A percentile compares a stretch with the other conserved stretches of the same genome.
Conservation (phyloP, 108 stramenopile species). For the Mayamaea pseudoterrestris region DNA sequence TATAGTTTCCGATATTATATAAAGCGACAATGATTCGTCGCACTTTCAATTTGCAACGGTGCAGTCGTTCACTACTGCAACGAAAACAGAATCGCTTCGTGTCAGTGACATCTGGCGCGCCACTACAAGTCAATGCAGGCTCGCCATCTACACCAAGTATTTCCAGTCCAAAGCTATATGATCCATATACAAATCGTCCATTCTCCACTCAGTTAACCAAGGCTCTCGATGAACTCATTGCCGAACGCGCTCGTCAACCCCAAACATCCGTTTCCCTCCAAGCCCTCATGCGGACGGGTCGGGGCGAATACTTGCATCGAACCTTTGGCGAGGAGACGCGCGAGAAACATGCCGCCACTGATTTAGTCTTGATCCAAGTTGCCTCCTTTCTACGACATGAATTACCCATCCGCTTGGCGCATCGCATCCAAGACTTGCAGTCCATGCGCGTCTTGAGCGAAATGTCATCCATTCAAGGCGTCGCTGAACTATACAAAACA, state of each 20-base stretch:
- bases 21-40: no score
- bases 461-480: conserved; percentile 53
- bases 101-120: no score
- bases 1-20: no score
- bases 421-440: conserved; percentile 87
- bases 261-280: conserved; percentile 67
- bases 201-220: no score
- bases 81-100: no score
- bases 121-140: no score
- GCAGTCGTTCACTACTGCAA: no score
- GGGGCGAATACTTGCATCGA: conserved; percentile 66
- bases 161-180: no score
- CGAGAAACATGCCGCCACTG: conserved; percentile 31
- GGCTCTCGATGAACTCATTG: no score
- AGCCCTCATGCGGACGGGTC: conserved; percentile 64
- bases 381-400: conserved; percentile 90
- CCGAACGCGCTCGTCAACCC: conserved; percentile 18
- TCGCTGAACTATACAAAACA: conserved; percentile 81
- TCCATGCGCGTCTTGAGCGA: conserved; percentile 66
- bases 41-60: no score
- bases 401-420: conserved; percentile 94
- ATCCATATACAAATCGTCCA: no score
- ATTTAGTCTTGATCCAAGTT: conserved; percentile 53
- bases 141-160: no score
- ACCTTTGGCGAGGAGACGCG: conserved; percentile 31